Evolutionary conservation across 1,284 basidiomycete species (phyloP).

Genomic region (Cryptococcus neoformans): DNA sequence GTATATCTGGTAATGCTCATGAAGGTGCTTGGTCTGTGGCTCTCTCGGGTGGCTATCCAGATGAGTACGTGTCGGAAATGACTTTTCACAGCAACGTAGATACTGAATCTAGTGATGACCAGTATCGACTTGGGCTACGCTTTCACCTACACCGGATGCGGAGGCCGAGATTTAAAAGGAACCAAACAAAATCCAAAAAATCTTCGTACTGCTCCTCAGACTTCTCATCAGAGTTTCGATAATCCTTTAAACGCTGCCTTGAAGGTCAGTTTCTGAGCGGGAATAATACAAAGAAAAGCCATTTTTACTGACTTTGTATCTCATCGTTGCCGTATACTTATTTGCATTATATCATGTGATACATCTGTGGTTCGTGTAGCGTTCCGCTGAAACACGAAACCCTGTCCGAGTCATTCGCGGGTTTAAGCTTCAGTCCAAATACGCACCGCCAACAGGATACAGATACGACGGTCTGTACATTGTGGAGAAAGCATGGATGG

Average conservation of each 20-base stretch:
- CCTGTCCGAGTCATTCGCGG: slow-evolving; percentile 52
- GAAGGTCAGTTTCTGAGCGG: slow-evolving; percentile 10
- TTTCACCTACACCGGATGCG: slow-evolving; percentile 41
- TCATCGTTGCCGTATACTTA: background rate
- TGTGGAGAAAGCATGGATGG: slow-evolving; percentile 44
- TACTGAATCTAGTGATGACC: background rate
- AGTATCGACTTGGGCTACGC: slow-evolving; percentile 40
- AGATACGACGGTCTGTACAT: slow-evolving; percentile 52
- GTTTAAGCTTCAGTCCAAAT: slow-evolving; percentile 45
- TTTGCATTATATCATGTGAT: background rate
- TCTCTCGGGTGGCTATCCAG: slow-evolving; percentile 47
- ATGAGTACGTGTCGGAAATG: slow-evolving; percentile 30
- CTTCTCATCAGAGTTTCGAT: slow-evolving; percentile 47
- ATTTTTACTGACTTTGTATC: background rate
- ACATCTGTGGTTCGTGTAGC: slow-evolving; percentile 1
- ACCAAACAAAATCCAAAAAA: slow-evolving; percentile 46
- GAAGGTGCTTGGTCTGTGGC: slow-evolving; percentile 49
- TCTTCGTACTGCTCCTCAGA: slow-evolving; percentile 50
- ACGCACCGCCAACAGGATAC: slow-evolving; percentile 40
- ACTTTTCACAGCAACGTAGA: background rate
- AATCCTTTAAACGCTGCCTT: slow-evolving; percentile 45
- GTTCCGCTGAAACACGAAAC: slow-evolving; percentile 41
- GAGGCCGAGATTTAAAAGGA: slow-evolving; percentile 44
- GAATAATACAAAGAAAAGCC: too few species aligned
- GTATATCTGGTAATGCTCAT: slow-evolving; percentile 33